Conservation (phyloP, 192 early-diverging fungal species). For the Coemansia sp. region DNA sequence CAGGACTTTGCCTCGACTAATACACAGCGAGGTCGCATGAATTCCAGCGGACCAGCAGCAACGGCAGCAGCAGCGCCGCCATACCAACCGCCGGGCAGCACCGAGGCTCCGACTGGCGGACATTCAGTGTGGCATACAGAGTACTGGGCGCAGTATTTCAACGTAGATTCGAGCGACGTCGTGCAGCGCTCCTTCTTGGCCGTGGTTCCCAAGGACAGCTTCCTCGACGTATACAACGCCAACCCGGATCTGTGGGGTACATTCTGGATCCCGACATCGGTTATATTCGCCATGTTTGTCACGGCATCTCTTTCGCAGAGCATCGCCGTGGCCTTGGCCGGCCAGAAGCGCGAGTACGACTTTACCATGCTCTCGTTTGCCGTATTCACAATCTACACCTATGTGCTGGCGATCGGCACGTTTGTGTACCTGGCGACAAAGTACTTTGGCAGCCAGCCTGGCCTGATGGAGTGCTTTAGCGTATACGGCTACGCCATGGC, state of each 20-base stretch:
- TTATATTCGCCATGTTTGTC: slow-evolving; percentile 95
- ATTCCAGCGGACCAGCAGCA: neutral
- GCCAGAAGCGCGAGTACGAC: slow-evolving; percentile 66
- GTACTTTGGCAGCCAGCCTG: slow-evolving; percentile 82
- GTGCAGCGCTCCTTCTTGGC: slow-evolving; percentile 69
- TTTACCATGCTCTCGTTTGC: slow-evolving; percentile 83
- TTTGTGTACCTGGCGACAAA: slow-evolving; percentile 79
- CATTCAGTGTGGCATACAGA: slow-evolving; percentile 83
- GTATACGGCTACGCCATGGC: slow-evolving; percentile 92
- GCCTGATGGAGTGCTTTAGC: slow-evolving; percentile 83
- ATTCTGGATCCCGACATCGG: slow-evolving; percentile 97
- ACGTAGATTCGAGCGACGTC: slow-evolving; percentile 86
- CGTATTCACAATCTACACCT: slow-evolving; percentile 78
- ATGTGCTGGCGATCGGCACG: slow-evolving; percentile 68
- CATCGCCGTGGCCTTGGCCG: slow-evolving; percentile 68
- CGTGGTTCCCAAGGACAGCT: slow-evolving; percentile 73
- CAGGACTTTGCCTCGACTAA: slow-evolving; percentile 51
- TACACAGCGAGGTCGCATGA: slow-evolving; percentile 36
- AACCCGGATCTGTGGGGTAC: slow-evolving; percentile 98
- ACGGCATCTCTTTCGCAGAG: slow-evolving; percentile 87
- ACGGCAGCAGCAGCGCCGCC: slow-evolving; percentile 32
- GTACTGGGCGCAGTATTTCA: slow-evolving; percentile 89
- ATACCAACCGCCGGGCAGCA: slow-evolving; percentile 23
- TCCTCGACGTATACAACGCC: slow-evolving; percentile 72
- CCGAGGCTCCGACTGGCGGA: slow-evolving; percentile 13